Conservation (phyloP, 1,139 yeast genomes). For the Hyphopichia fennica region DNA sequence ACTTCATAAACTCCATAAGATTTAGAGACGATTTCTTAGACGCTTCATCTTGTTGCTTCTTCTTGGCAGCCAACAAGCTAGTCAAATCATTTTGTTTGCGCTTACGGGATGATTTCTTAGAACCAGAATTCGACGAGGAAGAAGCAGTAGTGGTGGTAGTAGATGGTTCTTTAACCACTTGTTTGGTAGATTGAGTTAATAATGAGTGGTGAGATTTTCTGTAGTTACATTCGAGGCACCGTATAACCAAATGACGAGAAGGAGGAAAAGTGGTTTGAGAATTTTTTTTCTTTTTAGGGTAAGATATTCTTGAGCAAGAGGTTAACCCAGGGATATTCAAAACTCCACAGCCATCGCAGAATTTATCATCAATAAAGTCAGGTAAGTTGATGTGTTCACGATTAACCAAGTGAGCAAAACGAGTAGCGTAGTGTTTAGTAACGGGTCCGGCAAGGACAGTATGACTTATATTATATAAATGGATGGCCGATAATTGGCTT, state of each 20-base stretch:
- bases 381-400: constrained; percentile 31
- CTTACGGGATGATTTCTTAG: constrained; percentile 8
- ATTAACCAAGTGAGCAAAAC: constrained; percentile 20
- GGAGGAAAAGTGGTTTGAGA: no score
- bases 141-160: no score
- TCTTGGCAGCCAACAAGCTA: constrained; percentile 43
- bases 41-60: constrained; percentile 30
- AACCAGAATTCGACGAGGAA: constrained; percentile 15
- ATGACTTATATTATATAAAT: constrained; percentile 33
- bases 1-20: constrained; percentile 50
- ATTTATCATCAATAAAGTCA: constrained; percentile 21
- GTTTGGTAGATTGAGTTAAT: constrained; percentile 5
- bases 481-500: constrained; percentile 12
- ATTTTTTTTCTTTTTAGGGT: constrained; percentile 8
- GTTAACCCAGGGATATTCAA: constrained; percentile 49
- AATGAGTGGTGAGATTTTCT: background rate
- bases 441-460: constrained; percentile 25
- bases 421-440: constrained; percentile 23
- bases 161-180: background rate
- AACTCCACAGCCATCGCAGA: constrained; percentile 48
- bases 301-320: constrained; percentile 19
- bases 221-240: constrained; percentile 18
- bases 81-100: constrained; percentile 32
- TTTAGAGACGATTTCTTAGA: constrained; percentile 34
- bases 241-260: background rate